phyloP scores from a whole-genome alignment of 768 basidiomycete species.

The Rhodosporidiobolus odoratus region DNA sequence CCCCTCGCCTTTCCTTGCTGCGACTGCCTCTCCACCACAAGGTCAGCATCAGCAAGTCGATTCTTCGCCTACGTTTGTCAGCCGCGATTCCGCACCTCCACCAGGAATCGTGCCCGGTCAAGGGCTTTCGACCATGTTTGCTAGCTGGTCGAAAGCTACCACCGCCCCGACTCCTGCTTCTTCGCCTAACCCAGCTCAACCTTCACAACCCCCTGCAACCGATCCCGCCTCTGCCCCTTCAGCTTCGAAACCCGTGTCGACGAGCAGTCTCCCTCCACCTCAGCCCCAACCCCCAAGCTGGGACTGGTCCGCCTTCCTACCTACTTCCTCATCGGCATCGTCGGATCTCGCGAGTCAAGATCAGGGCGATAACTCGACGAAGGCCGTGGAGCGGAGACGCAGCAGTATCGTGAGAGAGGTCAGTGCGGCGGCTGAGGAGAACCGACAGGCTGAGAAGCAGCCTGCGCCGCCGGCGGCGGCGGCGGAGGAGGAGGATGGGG shows the following conservation, averaged over 20 bases:
- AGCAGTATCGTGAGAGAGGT: not conserved
- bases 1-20: slow-evolving; percentile 1
- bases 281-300: not conserved
- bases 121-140: slow-evolving; percentile 14
- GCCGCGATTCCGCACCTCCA: not conserved
- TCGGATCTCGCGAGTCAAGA: not conserved
- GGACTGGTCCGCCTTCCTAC: slow-evolving; percentile 35
- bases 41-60: not conserved
- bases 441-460: not conserved
- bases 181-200: not conserved
- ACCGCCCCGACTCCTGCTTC: not conserved
- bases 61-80: not conserved
- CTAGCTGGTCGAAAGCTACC: not conserved
- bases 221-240: too few species aligned
- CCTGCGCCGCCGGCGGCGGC: not conserved
- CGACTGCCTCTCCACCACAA: not conserved
- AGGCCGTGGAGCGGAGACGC: not conserved
- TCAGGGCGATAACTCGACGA: not conserved
- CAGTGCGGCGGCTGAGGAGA: too few species aligned
- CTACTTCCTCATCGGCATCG: not conserved
- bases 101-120: slow-evolving; percentile 13
- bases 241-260: too few species aligned
- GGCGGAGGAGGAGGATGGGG: not conserved
- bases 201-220: not conserved
- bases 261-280: too few species aligned